Percentiles rank a stretch among this genome's conserved stretches.
phyloP scores from a whole-genome alignment of 352 stramenopile species.

The Phytophthora podocarpi region DNA sequence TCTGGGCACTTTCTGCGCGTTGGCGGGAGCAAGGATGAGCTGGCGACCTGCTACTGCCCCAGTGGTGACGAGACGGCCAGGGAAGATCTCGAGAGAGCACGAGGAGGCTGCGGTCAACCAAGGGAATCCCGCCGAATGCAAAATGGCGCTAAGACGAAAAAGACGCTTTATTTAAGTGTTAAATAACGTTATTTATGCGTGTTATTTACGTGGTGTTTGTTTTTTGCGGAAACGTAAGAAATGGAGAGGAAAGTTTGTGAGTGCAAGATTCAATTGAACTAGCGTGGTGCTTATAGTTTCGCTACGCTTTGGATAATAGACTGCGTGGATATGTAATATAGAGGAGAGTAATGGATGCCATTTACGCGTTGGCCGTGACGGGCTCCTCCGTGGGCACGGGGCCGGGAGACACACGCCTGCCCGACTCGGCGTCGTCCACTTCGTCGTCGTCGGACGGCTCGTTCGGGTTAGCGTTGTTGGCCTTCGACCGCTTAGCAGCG shows the following conservation, averaged over 20 bases:
- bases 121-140: no score
- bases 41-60: neutral
- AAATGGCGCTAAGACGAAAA: no score
- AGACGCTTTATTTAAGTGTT: no score
- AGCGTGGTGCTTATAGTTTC: no score
- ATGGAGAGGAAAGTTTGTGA: no score
- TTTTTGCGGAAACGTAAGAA: no score
- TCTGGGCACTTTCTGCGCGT: neutral
- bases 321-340: no score
- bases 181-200: no score
- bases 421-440: constrained; percentile 21
- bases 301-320: no score
- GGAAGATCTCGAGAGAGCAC: neutral
- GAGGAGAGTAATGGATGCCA: neutral
- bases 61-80: neutral
- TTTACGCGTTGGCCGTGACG: constrained; percentile 26
- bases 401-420: constrained; percentile 20
- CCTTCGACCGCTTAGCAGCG: constrained; percentile 28
- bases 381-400: constrained; percentile 17
- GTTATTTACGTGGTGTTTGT: no score
- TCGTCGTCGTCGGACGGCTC: constrained; percentile 23
- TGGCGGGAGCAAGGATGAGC: neutral
- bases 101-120: constrained; percentile 1
- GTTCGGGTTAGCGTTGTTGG: constrained; percentile 10
- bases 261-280: no score